phyloP scores from a whole-genome alignment of 2,329 filamentous ascomycete species.

The Hypoxylon sp. region DNA sequence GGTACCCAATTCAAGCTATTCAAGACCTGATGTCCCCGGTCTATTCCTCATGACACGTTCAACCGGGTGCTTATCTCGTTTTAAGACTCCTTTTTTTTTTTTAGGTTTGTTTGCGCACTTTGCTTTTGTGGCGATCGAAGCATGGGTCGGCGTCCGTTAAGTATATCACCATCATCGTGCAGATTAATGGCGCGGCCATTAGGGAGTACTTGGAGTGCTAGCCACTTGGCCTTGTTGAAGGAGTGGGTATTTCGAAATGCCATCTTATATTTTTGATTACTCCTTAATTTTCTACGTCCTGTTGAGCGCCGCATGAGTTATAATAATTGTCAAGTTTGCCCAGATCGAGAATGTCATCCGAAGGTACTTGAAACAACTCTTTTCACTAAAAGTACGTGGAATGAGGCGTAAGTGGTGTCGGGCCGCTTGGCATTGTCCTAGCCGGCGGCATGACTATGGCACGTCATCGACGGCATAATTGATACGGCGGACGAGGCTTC shows the following conservation, averaged over 20 bases:
- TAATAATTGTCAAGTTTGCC: not conserved
- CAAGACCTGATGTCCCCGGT: not conserved
- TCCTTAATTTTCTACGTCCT: not conserved
- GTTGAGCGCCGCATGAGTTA: not conserved
- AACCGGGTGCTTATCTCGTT: not conserved
- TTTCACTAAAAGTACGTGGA: not conserved
- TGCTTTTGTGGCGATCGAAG: not conserved
- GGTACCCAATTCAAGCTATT: not conserved
- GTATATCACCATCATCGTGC: not conserved
- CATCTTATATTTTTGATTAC: not conserved
- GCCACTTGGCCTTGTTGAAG: not conserved
- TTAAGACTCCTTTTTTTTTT: not conserved
- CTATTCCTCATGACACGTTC: not conserved
- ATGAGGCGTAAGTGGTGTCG: constrained; percentile 8
- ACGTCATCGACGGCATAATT: constrained; percentile 4
- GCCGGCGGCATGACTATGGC: constrained; percentile 1
- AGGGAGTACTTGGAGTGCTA: not conserved
- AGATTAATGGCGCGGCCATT: not conserved
- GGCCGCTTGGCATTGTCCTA: constrained; percentile 7
- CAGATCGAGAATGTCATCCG: constrained; percentile 1
- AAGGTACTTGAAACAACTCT: constrained; percentile 4
- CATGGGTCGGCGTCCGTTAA: not conserved
- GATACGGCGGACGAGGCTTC: not conserved
- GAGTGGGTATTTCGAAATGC: not conserved
- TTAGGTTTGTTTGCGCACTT: not conserved